Conservation (phyloP, 2,329 filamentous ascomycete species). For the Alternaria sp. region DNA sequence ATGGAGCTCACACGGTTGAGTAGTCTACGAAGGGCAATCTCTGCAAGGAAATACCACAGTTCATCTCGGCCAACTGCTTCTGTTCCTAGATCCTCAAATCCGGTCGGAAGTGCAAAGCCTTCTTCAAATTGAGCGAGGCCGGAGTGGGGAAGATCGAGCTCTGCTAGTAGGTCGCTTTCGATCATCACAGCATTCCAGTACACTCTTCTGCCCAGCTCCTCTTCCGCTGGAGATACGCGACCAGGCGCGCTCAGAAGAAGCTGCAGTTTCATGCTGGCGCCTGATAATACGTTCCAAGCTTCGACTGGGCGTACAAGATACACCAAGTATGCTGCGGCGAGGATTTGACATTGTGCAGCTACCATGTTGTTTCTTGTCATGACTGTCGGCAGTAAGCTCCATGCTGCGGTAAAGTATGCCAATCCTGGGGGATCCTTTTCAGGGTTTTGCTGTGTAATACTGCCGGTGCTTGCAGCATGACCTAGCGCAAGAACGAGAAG, state of each 20-base stretch:
- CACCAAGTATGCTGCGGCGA: constrained; percentile 82
- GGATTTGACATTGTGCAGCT: constrained; percentile 79
- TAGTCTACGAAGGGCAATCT: constrained; percentile 78
- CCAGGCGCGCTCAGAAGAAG: constrained; percentile 76
- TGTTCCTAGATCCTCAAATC: constrained; percentile 73
- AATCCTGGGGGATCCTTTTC: constrained; percentile 76
- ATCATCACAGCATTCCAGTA: constrained; percentile 86
- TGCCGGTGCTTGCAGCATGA: constrained; percentile 75
- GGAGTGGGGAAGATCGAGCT: constrained; percentile 81
- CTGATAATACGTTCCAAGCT: constrained; percentile 81
- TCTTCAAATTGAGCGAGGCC: constrained; percentile 85
- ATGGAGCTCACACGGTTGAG: constrained; percentile 81
- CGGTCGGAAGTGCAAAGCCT: constrained; percentile 76
- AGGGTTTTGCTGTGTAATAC: constrained; percentile 73
- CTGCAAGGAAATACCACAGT: constrained; percentile 84
- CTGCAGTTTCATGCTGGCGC: constrained; percentile 81
- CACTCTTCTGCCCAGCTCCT: constrained; percentile 76
- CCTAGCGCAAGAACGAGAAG: constrained; percentile 79
- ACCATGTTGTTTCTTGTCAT: constrained; percentile 82
- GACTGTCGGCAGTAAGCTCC: constrained; percentile 76
- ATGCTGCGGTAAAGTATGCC: constrained; percentile 81
- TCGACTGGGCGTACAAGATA: constrained; percentile 83
- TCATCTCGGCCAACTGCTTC: constrained; percentile 75
- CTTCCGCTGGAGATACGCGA: constrained; percentile 71
- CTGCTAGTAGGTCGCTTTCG: constrained; percentile 78